phyloP scores from a whole-genome alignment of 208 protist genomes.

The Perkinsela sp. region DNA sequence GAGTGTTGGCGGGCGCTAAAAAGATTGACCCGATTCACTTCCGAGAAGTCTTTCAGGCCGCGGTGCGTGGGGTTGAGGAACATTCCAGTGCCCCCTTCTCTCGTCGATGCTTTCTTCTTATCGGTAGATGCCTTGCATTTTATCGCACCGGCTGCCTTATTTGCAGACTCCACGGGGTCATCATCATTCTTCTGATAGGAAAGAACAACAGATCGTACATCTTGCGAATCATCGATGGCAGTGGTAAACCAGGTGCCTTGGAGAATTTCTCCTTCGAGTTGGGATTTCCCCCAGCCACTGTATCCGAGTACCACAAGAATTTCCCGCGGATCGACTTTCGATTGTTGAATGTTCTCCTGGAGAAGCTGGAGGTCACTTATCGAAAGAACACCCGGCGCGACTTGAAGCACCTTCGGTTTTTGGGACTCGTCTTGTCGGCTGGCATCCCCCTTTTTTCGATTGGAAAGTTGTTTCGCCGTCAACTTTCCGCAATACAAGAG shows the following conservation, averaged over 20 bases:
- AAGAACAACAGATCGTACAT: neutral
- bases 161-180: neutral
- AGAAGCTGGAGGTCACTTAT: neutral
- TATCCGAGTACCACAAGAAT: slow-evolving; percentile 38
- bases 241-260: slow-evolving; percentile 30
- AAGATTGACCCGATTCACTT: neutral
- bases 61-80: neutral
- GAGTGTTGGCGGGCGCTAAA: neutral
- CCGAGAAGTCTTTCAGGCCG: too few relatives aligned
- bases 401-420: neutral
- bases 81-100: neutral
- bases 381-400: neutral
- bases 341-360: neutral
- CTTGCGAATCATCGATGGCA: neutral
- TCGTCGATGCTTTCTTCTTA: neutral
- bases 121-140: neutral
- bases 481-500: neutral
- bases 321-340: slow-evolving; percentile 5
- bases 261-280: slow-evolving; percentile 34
- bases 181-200: neutral
- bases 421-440: neutral
- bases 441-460: neutral
- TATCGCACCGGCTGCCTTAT: neutral
- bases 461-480: neutral
- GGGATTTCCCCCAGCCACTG: slow-evolving; percentile 27